A percentile compares a stretch with the other conserved stretches of the same genome.
These are phyloP conservation scores for Aaosphaeria pasadenensis DNA, from an alignment of 2,329 filamentous ascomycete genomes.

Conservation along the genomic window DNA sequence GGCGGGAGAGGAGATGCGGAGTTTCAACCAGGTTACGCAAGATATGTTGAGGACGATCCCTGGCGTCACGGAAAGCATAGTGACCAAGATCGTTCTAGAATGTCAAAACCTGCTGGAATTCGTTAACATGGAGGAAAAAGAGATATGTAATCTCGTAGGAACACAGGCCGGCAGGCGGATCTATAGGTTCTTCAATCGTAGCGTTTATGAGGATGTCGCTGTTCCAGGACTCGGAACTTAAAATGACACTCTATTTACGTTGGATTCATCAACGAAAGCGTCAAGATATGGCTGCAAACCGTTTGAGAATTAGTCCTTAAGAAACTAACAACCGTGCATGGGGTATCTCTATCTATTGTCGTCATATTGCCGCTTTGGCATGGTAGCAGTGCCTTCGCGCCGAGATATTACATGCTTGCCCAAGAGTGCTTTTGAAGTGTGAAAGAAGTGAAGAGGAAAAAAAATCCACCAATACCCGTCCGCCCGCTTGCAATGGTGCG, in stretches of 20 bases:
- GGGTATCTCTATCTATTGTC: no score
- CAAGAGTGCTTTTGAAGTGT: neutral
- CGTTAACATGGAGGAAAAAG: constrained; percentile 76
- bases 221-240: constrained; percentile 7
- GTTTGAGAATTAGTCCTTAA: no score
- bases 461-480: constrained; percentile 17
- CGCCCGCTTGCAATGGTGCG: constrained; percentile 38
- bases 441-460: neutral
- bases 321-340: no score
- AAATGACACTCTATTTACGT: no score
- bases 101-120: constrained; percentile 76
- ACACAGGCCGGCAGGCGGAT: constrained; percentile 75
- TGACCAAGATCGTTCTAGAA: constrained; percentile 68
- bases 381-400: no score
- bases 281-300: no score
- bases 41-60: constrained; percentile 87
- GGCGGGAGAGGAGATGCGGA: constrained; percentile 55
- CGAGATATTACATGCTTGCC: no score
- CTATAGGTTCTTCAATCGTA: constrained; percentile 73
- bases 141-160: constrained; percentile 73
- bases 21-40: constrained; percentile 80
- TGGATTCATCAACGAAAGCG: no score
- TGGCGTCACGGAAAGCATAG: constrained; percentile 71
- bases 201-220: constrained; percentile 42
- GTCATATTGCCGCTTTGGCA: no score